Percentiles rank a stretch among this genome's conserved stretches.
Conservation (phyloP, 2,329 filamentous ascomycete species). For the Fusarium keratoplasticum region DNA sequence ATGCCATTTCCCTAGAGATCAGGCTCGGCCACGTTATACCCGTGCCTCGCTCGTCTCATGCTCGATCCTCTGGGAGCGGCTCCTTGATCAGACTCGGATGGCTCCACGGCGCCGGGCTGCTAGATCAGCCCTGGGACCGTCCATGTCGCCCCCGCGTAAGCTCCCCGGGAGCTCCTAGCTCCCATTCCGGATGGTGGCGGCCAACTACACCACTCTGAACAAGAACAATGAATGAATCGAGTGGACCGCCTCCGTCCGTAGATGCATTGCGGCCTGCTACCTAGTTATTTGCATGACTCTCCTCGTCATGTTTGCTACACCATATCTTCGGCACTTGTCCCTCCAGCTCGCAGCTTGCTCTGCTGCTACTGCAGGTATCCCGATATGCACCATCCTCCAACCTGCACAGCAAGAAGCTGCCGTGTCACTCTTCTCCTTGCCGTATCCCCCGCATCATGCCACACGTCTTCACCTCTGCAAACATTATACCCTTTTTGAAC, state of each 20-base stretch:
- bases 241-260: neutral
- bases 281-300: neutral
- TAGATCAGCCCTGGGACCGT: neutral
- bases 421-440: neutral
- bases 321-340: neutral
- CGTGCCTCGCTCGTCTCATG: neutral
- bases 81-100: neutral
- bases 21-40: neutral
- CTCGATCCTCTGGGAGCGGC: neutral
- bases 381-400: neutral
- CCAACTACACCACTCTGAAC: slow-evolving; percentile 1
- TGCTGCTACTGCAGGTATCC: neutral
- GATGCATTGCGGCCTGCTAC: neutral
- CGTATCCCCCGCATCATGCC: neutral
- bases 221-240: neutral
- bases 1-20: neutral
- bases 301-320: neutral
- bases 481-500: neutral
- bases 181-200: slow-evolving; percentile 14
- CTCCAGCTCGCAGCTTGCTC: neutral
- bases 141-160: slow-evolving; percentile 4
- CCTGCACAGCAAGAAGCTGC: neutral
- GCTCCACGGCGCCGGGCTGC: slow-evolving; percentile 1
- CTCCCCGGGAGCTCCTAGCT: neutral
- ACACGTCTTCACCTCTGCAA: neutral